phyloP scores from a whole-genome alignment of 352 stramenopile species.

The Phytophthora colocasiae region DNA sequence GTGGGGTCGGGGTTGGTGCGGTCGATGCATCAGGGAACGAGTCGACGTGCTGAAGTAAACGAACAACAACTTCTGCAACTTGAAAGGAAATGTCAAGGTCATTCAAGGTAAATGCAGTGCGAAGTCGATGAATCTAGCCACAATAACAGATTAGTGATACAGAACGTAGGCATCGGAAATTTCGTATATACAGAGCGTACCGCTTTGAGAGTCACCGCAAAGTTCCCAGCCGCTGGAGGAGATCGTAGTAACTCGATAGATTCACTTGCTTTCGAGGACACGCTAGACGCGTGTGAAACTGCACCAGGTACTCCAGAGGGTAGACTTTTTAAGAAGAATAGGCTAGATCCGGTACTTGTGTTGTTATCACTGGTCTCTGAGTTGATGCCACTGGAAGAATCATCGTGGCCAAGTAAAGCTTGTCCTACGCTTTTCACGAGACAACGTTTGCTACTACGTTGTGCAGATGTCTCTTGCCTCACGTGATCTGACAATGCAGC shows the following conservation, averaged over 20 bases:
- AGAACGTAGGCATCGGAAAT: too few species aligned
- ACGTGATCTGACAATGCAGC: slow-evolving; percentile 37
- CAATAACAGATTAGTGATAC: slow-evolving; percentile 7
- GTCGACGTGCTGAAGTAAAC: slow-evolving; percentile 46
- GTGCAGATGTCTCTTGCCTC: slow-evolving; percentile 14
- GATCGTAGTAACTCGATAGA: slow-evolving; percentile 23
- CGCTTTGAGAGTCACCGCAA: slow-evolving; percentile 42
- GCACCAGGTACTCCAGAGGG: not conserved
- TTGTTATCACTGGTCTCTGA: not conserved
- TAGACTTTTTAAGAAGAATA: slow-evolving; percentile 30
- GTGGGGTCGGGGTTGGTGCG: slow-evolving; percentile 13
- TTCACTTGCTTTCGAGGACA: slow-evolving; percentile 3
- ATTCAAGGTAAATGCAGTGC: slow-evolving; percentile 14
- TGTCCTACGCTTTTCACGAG: slow-evolving; percentile 16
- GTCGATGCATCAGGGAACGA: slow-evolving; percentile 36
- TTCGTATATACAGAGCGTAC: slow-evolving; percentile 19
- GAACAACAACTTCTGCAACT: slow-evolving; percentile 40
- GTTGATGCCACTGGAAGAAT: not conserved
- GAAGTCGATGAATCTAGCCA: slow-evolving; percentile 45
- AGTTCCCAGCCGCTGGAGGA: slow-evolving; percentile 20
- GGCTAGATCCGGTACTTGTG: slow-evolving; percentile 4
- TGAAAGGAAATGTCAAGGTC: slow-evolving; percentile 30
- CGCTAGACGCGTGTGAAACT: not conserved
- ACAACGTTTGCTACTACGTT: slow-evolving; percentile 5
- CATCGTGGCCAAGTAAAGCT: slow-evolving; percentile 22